Evolutionary conservation across 2,329 filamentous ascomycete genomes (phyloP).

Genomic region (Xylaria sp.): DNA sequence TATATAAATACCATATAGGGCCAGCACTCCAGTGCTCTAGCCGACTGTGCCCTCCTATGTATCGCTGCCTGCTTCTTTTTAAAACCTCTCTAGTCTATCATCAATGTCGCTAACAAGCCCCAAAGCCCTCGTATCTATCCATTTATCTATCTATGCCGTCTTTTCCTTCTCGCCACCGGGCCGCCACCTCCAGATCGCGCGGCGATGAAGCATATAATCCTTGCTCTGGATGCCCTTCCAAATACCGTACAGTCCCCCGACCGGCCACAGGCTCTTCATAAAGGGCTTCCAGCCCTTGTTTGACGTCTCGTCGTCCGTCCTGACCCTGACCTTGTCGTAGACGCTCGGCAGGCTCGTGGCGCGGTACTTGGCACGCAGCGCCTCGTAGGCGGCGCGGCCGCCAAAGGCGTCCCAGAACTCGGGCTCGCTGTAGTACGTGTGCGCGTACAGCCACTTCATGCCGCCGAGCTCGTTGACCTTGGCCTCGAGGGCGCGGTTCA

Average conservation of each 20-base stretch:
- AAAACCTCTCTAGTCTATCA: not conserved
- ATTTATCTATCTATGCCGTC: constrained; percentile 21
- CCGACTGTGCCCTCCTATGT: not conserved
- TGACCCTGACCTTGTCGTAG: constrained; percentile 72
- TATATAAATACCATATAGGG: constrained; percentile 6
- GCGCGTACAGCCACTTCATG: constrained; percentile 87
- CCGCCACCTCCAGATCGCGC: constrained; percentile 61
- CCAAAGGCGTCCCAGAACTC: constrained; percentile 73
- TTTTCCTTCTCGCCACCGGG: constrained; percentile 34
- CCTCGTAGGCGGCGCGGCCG: constrained; percentile 64
- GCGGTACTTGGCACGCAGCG: constrained; percentile 65
- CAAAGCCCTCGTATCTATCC: not conserved
- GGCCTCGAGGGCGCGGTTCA: constrained; percentile 74
- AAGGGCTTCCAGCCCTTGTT: constrained; percentile 48
- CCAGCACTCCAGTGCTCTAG: not conserved
- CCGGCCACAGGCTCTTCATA: constrained; percentile 57
- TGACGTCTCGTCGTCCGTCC: constrained; percentile 47
- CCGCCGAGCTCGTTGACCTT: constrained; percentile 73
- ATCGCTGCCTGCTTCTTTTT: not conserved
- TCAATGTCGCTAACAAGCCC: not conserved
- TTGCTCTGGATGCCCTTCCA: constrained; percentile 62
- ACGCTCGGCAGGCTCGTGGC: constrained; percentile 68
- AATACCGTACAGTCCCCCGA: constrained; percentile 65
- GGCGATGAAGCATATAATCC: constrained; percentile 60
- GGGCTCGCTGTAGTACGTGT: constrained; percentile 78